Evolutionary conservation across 2,329 filamentous ascomycete genomes (phyloP), one percentile per base, ranked within the genome.

Genomic region (Arthrobotrys conoides): DNA sequence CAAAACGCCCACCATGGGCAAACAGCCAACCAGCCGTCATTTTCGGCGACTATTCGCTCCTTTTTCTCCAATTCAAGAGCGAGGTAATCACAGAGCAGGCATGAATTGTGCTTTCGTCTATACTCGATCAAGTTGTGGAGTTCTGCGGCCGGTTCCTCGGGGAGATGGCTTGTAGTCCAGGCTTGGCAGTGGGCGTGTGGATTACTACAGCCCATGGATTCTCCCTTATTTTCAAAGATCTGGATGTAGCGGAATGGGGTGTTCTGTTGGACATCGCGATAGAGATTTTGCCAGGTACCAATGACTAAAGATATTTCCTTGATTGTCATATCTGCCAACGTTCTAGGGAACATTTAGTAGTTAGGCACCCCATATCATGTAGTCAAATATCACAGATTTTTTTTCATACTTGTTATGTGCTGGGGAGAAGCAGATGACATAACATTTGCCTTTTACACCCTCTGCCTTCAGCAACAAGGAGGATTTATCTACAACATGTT

Each of bases 181-280:
- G 97, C 88, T 84, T 99, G 96, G 76, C 96, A 95, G 85, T 99
- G 96, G 0, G 96, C 96, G 84, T 99, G 96, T 0, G 96, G 96
- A 84, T 99, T 99, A 0, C 95, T 98, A 87, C 96, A 99, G 65
- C 96, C 96, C 96, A 99, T 99, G 10, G 95, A 93, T 0, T 92
- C 90, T 65, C 96, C 96, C 86, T 99, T 99, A 87, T 99, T 99
- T 86, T 99, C 96, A 80, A 99, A 99, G 80, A 99, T 98, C 84
- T 99, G 96, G 94, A 99, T 97, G 86, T 97, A 98, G 68, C 92
- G 90, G 82, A 97, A 93, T 86, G 91, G 90, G 81, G 90, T 94
- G 9, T 88, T 87, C 0, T 92, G 88, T 0, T 93, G 91, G 51
- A 98, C 85, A 84, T 90, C 88, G 16, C 91, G 89, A 85, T 98